Percentiles rank a stretch among this genome's conserved stretches.
These are phyloP conservation scores for Trypethelium eluteriae DNA, from an alignment of 495 filamentous ascomycete genomes.

Conservation along the genomic window DNA sequence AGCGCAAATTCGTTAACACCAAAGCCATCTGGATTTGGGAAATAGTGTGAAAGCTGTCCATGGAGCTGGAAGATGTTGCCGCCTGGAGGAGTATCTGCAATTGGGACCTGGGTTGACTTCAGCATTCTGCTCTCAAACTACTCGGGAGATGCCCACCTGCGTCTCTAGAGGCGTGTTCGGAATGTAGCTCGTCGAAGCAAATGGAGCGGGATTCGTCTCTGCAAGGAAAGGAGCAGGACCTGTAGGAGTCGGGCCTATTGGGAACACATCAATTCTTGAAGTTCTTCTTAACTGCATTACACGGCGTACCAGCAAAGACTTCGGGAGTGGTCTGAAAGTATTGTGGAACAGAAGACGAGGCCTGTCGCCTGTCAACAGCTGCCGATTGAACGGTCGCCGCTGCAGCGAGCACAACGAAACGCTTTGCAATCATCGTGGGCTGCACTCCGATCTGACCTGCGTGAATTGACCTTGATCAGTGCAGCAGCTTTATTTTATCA, in stretches of 20 bases:
- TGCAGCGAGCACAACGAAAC: background rate
- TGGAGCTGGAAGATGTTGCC: slow-evolving; percentile 50
- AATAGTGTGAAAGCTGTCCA: slow-evolving; percentile 45
- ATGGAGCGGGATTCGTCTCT: slow-evolving; percentile 47
- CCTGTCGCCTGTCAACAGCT: background rate
- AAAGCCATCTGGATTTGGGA: slow-evolving; percentile 26
- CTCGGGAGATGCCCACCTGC: slow-evolving; percentile 15
- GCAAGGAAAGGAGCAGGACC: slow-evolving; percentile 50
- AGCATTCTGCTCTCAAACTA: background rate
- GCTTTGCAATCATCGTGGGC: background rate
- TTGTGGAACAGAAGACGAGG: slow-evolving; percentile 37
- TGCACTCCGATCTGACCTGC: background rate
- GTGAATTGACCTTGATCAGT: background rate
- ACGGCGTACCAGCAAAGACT: slow-evolving; percentile 28
- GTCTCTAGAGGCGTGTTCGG: slow-evolving; percentile 54
- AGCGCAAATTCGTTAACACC: slow-evolving; percentile 25
- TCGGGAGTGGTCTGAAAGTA: slow-evolving; percentile 49
- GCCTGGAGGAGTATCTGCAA: slow-evolving; percentile 41
- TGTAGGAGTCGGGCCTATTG: slow-evolving; percentile 49
- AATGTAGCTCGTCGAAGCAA: slow-evolving; percentile 43
- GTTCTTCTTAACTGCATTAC: slow-evolving; percentile 4
- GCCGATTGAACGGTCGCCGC: slow-evolving; percentile 4
- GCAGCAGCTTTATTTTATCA: slow-evolving; percentile 4
- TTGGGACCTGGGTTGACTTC: slow-evolving; percentile 34
- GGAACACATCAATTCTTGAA: slow-evolving; percentile 22